Base-by-base conservation (phyloP, 306 rosid species). In the Arachis hypogaea region DNA sequence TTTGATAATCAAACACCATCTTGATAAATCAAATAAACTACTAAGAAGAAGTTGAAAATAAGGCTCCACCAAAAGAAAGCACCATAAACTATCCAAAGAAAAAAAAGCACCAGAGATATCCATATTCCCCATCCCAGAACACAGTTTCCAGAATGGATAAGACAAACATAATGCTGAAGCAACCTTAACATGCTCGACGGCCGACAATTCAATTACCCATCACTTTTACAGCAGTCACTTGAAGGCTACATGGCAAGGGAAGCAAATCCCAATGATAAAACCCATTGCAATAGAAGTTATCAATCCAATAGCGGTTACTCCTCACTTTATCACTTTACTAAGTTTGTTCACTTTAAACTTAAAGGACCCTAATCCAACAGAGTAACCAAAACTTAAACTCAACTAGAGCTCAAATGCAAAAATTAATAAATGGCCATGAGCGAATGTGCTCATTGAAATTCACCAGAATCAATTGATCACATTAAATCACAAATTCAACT, bases 381-480 rank as follows among this genome's bases (percentile, higher is more conserved):
- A 72, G 54, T 41, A 65, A 22, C 18, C 73, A 16, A 60, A 57
- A 36, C 14, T 43, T 12, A 6, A 50, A 66, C 45, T 38, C 64
- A 77, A 75, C 44, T 66, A 11, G 5, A 59, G 49, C 51, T 14
- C 36, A 56, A 76, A 7, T 9, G 58, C 9, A 59, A n/a, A 45
- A 63, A 68, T 3, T 4, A 68, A 43, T 7, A 64, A 68, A 57
- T n/a, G 9, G 71, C 57, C n/a, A 60, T 7, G 10, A 73, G 47
- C n/a, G 0, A 56, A 58, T 40, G 64, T 71, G 12, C 64, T 76
- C 44, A 83, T 88, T 82, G 12, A 49, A 49, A 10, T 49, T 49
- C 3, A 49, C 54, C 16, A 11, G 11, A 69, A 74, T 18, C 89
- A 90, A 57, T 12, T 54, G 38, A 40, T 4, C 57, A 30, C 3